These are phyloP conservation scores for Lodderomyces pseudojiufengensis DNA, from an alignment of 1,139 yeast genomes.

Conservation along the genomic window DNA sequence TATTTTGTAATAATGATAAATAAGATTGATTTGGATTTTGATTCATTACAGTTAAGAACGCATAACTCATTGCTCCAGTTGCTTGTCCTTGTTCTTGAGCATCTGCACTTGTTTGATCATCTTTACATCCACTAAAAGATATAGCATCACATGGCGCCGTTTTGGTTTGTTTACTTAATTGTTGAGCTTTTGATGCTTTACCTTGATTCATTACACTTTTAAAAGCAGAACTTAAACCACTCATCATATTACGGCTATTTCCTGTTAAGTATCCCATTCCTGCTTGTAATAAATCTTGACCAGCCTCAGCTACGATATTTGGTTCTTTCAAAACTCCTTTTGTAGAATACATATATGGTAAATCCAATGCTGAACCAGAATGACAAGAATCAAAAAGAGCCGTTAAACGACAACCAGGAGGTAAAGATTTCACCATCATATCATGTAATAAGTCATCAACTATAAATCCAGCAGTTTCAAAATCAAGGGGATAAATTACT, in stretches of 20 bases:
- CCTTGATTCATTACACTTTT: constrained; percentile 34
- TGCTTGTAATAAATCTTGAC: constrained; percentile 69
- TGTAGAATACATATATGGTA: constrained; percentile 87
- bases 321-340: constrained; percentile 91
- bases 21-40: constrained; percentile 72
- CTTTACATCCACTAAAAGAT: constrained; percentile 86
- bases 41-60: constrained; percentile 70
- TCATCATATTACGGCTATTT: constrained; percentile 52
- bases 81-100: constrained; percentile 72
- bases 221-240: constrained; percentile 46
- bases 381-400: constrained; percentile 92
- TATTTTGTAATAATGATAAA: constrained; percentile 71
- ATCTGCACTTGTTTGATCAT: constrained; percentile 78
- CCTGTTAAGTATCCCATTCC: constrained; percentile 72
- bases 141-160: constrained; percentile 88
- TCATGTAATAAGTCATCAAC: constrained; percentile 85
- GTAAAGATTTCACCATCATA: constrained; percentile 72
- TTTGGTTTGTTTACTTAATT: constrained; percentile 47
- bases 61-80: constrained; percentile 95
- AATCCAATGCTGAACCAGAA: constrained; percentile 85
- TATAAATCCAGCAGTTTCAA: constrained; percentile 66
- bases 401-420: constrained; percentile 81
- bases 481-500: constrained; percentile 88
- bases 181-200: constrained; percentile 21
- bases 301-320: constrained; percentile 80